A percentile compares a stretch with the other conserved stretches of the same genome.
These are phyloP conservation scores for Aspergillus latus DNA, from an alignment of 2,329 filamentous ascomycete species.

Conservation along the genomic window DNA sequence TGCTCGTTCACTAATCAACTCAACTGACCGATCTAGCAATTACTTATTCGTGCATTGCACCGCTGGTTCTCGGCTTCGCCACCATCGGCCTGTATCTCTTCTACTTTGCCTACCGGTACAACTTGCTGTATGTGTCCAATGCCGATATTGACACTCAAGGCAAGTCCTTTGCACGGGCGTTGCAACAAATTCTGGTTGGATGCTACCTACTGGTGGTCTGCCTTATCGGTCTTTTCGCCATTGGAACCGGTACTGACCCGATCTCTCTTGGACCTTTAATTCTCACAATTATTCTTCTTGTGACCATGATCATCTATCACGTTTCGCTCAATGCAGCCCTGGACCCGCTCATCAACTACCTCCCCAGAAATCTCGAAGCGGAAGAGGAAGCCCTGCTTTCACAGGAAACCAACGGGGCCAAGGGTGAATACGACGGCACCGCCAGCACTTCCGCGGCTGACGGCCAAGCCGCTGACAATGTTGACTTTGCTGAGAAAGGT, in stretches of 20 bases:
- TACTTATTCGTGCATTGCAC: constrained; percentile 82
- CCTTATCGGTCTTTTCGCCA: constrained; percentile 79
- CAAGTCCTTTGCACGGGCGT: constrained; percentile 78
- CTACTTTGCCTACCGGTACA: constrained; percentile 87
- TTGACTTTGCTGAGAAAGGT: constrained; percentile 40
- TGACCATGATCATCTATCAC: constrained; percentile 77
- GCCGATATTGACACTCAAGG: constrained; percentile 83
- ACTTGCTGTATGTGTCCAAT: constrained; percentile 83
- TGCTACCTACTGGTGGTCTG: constrained; percentile 81
- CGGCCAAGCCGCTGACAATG: constrained; percentile 25
- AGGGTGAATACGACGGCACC: neutral
- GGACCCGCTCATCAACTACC: constrained; percentile 71
- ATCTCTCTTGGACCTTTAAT: constrained; percentile 67
- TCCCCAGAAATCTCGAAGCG: constrained; percentile 71
- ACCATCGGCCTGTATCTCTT: constrained; percentile 75
- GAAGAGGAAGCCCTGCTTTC: constrained; percentile 53
- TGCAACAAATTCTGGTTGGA: constrained; percentile 82
- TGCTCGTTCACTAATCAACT: neutral
- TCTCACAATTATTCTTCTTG: constrained; percentile 71
- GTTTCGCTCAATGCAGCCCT: constrained; percentile 69
- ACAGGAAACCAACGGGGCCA: constrained; percentile 8
- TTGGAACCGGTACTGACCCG: constrained; percentile 63
- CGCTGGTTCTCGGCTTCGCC: constrained; percentile 79
- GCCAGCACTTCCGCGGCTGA: constrained; percentile 15
- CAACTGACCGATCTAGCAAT: constrained; percentile 57